Conservation (phyloP, 2,329 filamentous ascomycete species). For the Aureobasidium uvarum region DNA sequence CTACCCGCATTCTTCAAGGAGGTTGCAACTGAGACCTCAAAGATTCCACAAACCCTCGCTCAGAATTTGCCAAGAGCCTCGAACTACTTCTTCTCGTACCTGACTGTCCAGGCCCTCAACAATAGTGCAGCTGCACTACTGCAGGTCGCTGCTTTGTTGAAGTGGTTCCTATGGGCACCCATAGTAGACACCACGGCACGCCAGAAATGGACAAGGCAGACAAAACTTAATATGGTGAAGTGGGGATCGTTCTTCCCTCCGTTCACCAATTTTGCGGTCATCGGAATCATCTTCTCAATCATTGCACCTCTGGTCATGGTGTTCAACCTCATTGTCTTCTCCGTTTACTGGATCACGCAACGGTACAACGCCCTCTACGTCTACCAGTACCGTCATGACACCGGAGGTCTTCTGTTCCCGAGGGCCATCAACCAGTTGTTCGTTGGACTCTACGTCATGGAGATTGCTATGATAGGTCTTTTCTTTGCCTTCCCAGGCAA, state of each 20-base stretch:
- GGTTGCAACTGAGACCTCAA: conserved; percentile 64
- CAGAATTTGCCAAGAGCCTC: conserved; percentile 77
- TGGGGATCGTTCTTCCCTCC: conserved; percentile 96
- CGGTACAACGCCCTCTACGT: conserved; percentile 98
- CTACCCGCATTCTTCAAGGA: conserved; percentile 63
- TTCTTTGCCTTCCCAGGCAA: conserved; percentile 71
- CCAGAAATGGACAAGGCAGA: conserved; percentile 84
- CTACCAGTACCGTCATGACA: conserved; percentile 83
- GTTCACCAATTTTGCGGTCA: conserved; percentile 95
- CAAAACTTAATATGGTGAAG: conserved; percentile 69
- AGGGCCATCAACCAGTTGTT: conserved; percentile 97
- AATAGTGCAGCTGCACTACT: conserved; percentile 86
- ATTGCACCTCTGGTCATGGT: conserved; percentile 87
- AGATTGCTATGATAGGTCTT: conserved; percentile 81
- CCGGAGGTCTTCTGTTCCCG: conserved; percentile 87
- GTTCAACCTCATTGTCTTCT: conserved; percentile 91
- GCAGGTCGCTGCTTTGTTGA: conserved; percentile 73
- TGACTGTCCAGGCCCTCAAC: conserved; percentile 89
- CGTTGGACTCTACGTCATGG: conserved; percentile 91
- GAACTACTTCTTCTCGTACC: conserved; percentile 99
- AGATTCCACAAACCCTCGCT: conserved; percentile 70
- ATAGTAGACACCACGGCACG: conserved; percentile 78
- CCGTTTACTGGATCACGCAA: conserved; percentile 88
- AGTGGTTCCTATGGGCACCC: conserved; percentile 66
- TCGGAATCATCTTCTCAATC: conserved; percentile 80